These are phyloP conservation scores for Psilocybe tampanensis DNA, from an alignment of 768 basidiomycete species.

Conservation along the genomic window DNA sequence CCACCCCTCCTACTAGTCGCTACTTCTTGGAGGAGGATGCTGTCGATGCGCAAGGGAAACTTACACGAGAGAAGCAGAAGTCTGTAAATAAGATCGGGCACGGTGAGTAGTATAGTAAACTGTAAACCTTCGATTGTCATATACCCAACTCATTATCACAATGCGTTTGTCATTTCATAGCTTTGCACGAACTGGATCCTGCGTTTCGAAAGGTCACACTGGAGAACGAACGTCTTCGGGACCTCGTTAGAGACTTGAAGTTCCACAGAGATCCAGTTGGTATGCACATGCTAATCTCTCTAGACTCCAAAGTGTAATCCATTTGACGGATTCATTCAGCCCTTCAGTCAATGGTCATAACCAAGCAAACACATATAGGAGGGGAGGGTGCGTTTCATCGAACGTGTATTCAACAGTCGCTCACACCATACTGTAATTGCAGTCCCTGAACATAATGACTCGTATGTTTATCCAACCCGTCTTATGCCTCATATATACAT, in stretches of 20 bases:
- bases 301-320: no score
- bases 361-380: slow-evolving; percentile 91
- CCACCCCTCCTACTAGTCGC: slow-evolving; percentile 45
- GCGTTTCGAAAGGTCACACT: slow-evolving; percentile 79
- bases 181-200: slow-evolving; percentile 84
- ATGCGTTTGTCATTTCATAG: slow-evolving; percentile 36
- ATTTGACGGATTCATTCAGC: slow-evolving; percentile 44
- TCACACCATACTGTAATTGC: background rate
- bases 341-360: slow-evolving; percentile 94
- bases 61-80: slow-evolving; percentile 70
- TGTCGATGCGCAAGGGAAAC: slow-evolving; percentile 64
- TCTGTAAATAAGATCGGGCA: slow-evolving; percentile 97
- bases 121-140: background rate
- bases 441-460: slow-evolving; percentile 95
- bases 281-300: slow-evolving; percentile 30
- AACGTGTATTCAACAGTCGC: background rate
- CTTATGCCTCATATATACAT: background rate
- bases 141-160: no score
- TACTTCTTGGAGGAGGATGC: slow-evolving; percentile 95
- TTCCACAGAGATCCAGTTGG: slow-evolving; percentile 88
- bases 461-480: slow-evolving; percentile 61
- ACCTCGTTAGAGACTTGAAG: slow-evolving; percentile 74
- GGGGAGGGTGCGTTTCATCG: slow-evolving; percentile 69
- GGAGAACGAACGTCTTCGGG: slow-evolving; percentile 70
- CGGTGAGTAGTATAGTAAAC: slow-evolving; percentile 43